phyloP scores from a whole-genome alignment of 352 stramenopile species.

The Globisporangium orthogonon region DNA sequence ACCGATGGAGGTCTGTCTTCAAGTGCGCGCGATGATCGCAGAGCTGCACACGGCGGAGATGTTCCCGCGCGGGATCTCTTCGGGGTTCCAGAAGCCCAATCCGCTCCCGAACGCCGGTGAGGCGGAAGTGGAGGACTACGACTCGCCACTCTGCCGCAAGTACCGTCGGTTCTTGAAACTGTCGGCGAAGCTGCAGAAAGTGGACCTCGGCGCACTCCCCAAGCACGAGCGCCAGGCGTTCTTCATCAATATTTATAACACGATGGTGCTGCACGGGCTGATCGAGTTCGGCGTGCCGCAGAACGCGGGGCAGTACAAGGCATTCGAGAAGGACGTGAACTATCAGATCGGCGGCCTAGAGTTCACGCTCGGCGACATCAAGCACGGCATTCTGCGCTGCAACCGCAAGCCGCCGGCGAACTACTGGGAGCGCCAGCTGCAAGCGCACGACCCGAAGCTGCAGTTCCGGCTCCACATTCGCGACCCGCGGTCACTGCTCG shows the following conservation, averaged over 20 bases:
- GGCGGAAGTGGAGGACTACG: conserved; percentile 34
- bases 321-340: conserved; percentile 77
- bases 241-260: conserved; percentile 90
- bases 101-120: conserved; percentile 13
- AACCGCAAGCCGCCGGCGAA: conserved; percentile 85
- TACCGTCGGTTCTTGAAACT: conserved; percentile 78
- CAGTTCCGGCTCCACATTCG: conserved; percentile 84
- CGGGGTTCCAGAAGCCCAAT: conserved; percentile 43
- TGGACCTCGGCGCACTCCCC: conserved; percentile 64
- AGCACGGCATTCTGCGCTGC: conserved; percentile 83
- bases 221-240: conserved; percentile 85
- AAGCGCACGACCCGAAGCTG: conserved; percentile 75
- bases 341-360: conserved; percentile 72
- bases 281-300: conserved; percentile 84
- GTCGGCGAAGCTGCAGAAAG: conserved; percentile 48
- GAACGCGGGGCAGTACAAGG: conserved; percentile 75
- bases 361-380: conserved; percentile 82
- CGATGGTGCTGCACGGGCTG: conserved; percentile 81
- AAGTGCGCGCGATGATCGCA: conserved; percentile 53
- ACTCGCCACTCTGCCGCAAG: conserved; percentile 42
- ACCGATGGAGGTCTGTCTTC: conserved; percentile 68
- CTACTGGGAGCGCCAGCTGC: conserved; percentile 83
- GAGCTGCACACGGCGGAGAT: conserved; percentile 58
- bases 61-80: conserved; percentile 68
- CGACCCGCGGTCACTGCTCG: conserved; percentile 74